Evolutionary conservation across 257 asterid species (phyloP).

Genomic region (Voacanga thouarsii): DNA sequence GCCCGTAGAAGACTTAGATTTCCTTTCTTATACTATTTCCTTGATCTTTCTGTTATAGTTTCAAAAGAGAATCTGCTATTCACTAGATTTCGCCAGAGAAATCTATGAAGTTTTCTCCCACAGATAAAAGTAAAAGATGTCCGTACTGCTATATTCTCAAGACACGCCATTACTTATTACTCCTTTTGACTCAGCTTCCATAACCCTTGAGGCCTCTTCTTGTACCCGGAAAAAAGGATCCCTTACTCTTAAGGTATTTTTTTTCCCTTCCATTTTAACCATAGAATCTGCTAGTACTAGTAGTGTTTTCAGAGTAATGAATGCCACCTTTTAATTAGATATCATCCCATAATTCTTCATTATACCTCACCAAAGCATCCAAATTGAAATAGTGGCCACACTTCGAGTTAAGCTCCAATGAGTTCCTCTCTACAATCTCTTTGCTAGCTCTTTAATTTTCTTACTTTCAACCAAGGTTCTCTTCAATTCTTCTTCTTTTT

Average conservation of each 20-base stretch:
- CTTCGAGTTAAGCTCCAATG: not conserved
- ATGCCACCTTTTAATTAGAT: not conserved
- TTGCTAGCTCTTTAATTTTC: not conserved
- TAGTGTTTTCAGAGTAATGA: not conserved
- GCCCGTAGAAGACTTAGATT: too few species aligned
- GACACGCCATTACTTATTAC: not conserved
- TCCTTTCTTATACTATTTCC: not conserved
- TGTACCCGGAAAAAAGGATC: not conserved
- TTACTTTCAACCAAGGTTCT: too few species aligned
- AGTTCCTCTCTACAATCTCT: not conserved
- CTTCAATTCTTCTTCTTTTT: not conserved
- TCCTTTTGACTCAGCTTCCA: not conserved
- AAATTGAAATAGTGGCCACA: not conserved
- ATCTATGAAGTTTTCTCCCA: too few species aligned
- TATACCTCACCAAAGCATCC: not conserved
- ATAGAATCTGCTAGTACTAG: not conserved
- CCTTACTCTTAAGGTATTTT: not conserved
- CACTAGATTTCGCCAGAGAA: not conserved
- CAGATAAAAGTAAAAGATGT: not conserved
- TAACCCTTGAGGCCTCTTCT: conserved; percentile 2
- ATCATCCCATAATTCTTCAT: not conserved
- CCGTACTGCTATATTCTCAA: not conserved
- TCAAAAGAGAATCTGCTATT: not conserved
- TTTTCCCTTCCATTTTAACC: not conserved
- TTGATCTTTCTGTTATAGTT: too few species aligned